phyloP scores from a whole-genome alignment of 106 monocot species.

The Phalaenopsis aphrodite region DNA sequence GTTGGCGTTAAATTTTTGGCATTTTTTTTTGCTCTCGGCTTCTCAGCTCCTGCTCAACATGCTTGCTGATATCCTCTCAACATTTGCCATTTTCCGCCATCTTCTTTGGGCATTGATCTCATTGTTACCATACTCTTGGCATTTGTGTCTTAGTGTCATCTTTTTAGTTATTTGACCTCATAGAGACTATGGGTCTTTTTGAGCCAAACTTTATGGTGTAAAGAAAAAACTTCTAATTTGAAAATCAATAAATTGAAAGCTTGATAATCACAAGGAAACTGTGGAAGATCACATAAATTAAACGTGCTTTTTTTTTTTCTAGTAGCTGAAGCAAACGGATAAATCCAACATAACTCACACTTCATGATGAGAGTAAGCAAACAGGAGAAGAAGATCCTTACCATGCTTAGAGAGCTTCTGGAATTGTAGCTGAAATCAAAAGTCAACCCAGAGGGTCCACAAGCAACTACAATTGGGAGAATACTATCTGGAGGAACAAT shows the following conservation, averaged over 20 bases:
- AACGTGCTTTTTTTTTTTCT: neutral
- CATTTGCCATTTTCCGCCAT: too few relatives aligned
- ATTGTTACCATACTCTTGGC: too few relatives aligned
- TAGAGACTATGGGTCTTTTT: too few relatives aligned
- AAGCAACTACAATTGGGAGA: slow-evolving; percentile 68
- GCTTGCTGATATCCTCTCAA: too few relatives aligned
- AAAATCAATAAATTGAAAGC: neutral
- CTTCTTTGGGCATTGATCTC: too few relatives aligned
- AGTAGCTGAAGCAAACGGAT: neutral
- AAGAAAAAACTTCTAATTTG: neutral
- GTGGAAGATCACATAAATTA: neutral
- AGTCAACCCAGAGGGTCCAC: slow-evolving; percentile 69
- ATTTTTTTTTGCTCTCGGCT: too few relatives aligned
- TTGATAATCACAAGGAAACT: neutral
- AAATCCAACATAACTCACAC: neutral
- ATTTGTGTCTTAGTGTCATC: too few relatives aligned
- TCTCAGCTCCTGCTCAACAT: too few relatives aligned
- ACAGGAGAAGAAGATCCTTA: slow-evolving; percentile 10
- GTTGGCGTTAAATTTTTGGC: too few relatives aligned
- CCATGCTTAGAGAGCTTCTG: slow-evolving; percentile 62
- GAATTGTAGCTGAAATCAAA: slow-evolving; percentile 95
- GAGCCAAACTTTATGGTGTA: too few relatives aligned
- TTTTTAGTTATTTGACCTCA: too few relatives aligned
- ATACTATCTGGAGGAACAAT: slow-evolving; percentile 92
- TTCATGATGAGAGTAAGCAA: neutral